Evolutionary conservation across 108 stramenopile species (phyloP), one percentile per base, ranked within the genome.

Genomic region (Cyclotella cryptica): DNA sequence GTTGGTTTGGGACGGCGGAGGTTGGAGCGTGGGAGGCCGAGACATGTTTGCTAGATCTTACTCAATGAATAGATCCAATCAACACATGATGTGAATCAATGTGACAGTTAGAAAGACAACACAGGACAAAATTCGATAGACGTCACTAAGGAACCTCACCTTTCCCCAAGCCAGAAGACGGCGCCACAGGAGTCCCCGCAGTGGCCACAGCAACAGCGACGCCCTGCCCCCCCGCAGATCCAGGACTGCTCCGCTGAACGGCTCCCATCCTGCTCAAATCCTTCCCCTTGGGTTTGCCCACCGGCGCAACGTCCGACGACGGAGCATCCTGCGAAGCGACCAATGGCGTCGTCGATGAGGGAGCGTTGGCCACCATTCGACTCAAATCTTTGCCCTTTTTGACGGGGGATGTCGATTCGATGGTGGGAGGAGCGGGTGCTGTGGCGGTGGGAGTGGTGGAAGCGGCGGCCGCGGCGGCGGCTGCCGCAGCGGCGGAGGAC

Each of bases 201-300:
- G 44, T 26, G n/a, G 2, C 53, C 10, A 52, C 10, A 24, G 29
- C 61, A 27, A 61, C 22, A 14, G 57, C 22, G 1, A 15, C 29
- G 17, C 35, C 58, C 49, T 46, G 61, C 55, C 71, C 81, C 84
- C 74, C 78, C 17, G 40, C 57, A 42, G 21, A 54, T 0, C 57
- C 28, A 59, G 60, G 64, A 64, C 39, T 73, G 49, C 14, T 64
- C 57, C 28, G 77, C 30, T 17, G 69, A 27, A 78, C 64, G 6
- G 65, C 67, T 19, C 85, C 84, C 90, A 93, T 91, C 26, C 90
- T 88, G n/a, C 82, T 82, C 57, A 93, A 88, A 74, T 93, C 89
- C 57, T 93, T 93, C 11, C 92, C 92, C 61, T 93, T 93, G 57
- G 89, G 85, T 55, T 79, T 82, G 14, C 85, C 81, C 39, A 19